Evolutionary conservation across 306 rosid species (phyloP), one percentile per base, ranked within the genome.

Genomic region (Acmispon strigosus): DNA sequence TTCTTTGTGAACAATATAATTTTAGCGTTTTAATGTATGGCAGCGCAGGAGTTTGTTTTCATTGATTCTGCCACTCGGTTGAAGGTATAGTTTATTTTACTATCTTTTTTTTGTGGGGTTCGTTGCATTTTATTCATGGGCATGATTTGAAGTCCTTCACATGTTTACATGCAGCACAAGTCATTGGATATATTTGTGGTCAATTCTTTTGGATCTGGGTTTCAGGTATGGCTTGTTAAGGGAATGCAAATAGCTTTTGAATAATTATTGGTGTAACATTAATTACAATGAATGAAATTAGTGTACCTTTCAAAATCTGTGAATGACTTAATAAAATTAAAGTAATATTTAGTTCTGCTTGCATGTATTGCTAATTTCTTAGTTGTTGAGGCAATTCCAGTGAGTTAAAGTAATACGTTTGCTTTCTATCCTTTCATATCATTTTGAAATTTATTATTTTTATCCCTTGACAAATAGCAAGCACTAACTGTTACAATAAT

Each of bases 111-210:
- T 10, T 7, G 2, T 16, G 44, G 12, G 48, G 6, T 58, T 51
- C 32, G 49, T 73, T 84, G 74, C 76, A 27, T 24, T 44, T 22
- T 55, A 18, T 65, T 56, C 55, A 59, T 66, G 69, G 55, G 59
- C 61, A 45, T 22, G 72, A 52, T 41, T 69, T 44, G 16, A 58
- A 34, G 70, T 77, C 14, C 24, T 63, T 54, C 61, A 78, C 56
- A 15, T 80, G 62, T 79, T 75, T 41, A 43, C 53, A 4, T 86
- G 84, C 87, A 92, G 96, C 92, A 79, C 16, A 92, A 90, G 79
- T 88, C 98, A 1, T 84, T 92, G 64, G 98, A 92, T 85, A 86
- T 92, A 76, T 92, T 92, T 83, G 98, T 92, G 78, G 98, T 92
- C 85, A 92, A 92, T 81, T 92, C 96, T 74, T 84, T 90, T 69